phyloP scores from a whole-genome alignment of 1,284 basidiomycete species.

The Hymenochaete sp. region DNA sequence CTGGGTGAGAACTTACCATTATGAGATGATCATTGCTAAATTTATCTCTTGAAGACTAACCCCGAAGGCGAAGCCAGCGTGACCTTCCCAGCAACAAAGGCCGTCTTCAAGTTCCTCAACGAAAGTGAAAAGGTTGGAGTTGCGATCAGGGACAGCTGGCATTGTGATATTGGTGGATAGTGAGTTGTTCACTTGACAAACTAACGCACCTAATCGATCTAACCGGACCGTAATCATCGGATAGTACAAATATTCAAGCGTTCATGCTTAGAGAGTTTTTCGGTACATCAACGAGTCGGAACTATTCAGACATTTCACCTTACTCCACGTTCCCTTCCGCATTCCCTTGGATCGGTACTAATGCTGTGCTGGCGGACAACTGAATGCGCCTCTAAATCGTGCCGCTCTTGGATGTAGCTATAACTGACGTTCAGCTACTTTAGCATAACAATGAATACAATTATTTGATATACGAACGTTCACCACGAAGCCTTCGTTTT shows the following conservation, averaged over 20 bases:
- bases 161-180: conserved; percentile 24
- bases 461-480: too few relatives aligned
- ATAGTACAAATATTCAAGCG: conserved; percentile 14
- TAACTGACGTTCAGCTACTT: too few relatives aligned
- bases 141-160: conserved; percentile 21
- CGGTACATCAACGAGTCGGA: conserved; percentile 11
- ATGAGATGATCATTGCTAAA: not conserved
- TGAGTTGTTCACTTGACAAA: conserved; percentile 19
- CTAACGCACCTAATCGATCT: not conserved
- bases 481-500: too few relatives aligned
- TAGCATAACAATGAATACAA: too few relatives aligned
- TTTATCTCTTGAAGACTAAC: conserved; percentile 16
- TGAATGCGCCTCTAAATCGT: too few relatives aligned
- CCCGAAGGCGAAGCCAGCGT: conserved; percentile 22
- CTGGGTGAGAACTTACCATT: conserved; percentile 12
- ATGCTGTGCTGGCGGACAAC: not conserved
- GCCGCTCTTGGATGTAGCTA: too few relatives aligned
- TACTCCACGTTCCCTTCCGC: conserved; percentile 5
- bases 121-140: conserved; percentile 22
- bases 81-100: conserved; percentile 21
- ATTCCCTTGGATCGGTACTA: conserved; percentile 9
- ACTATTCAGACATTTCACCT: conserved; percentile 16
- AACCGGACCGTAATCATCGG: not conserved
- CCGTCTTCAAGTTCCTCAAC: conserved; percentile 23
- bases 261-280: conserved; percentile 17